A percentile compares a stretch with the other conserved stretches of the same genome.
phyloP scores from a whole-genome alignment of 768 basidiomycete genomes.

The Rhodosporidiobolus sp. region DNA sequence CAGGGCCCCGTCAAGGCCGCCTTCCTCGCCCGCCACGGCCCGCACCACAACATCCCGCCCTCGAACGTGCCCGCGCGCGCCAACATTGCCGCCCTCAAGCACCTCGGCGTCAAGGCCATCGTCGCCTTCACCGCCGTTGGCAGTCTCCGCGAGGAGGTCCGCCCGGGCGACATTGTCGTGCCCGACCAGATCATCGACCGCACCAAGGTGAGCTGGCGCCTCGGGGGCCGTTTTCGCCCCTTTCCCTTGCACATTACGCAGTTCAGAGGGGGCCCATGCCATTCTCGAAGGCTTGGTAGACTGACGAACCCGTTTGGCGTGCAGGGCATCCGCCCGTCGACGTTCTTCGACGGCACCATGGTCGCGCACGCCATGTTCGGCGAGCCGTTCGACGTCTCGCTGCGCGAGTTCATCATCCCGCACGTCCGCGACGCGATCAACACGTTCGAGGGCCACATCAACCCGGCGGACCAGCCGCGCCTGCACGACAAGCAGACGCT shows the following conservation, averaged over 20 bases:
- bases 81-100: conserved; percentile 93
- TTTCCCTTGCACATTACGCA: not conserved
- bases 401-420: conserved; percentile 65
- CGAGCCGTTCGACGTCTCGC: conserved; percentile 54
- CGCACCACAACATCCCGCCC: conserved; percentile 72
- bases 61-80: conserved; percentile 78
- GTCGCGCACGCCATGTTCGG: conserved; percentile 94
- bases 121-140: conserved; percentile 95
- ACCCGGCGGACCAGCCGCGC: conserved; percentile 37
- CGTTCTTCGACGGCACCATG: conserved; percentile 73
- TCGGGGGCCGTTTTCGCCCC: not conserved
- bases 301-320: not conserved
- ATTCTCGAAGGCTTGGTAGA: too few species aligned
- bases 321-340: conserved; percentile 71
- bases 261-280: too few species aligned
- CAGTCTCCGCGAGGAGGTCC: conserved; percentile 86
- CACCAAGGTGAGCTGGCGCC: conserved; percentile 60
- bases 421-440: conserved; percentile 64
- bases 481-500: conserved; percentile 79
- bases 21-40: conserved; percentile 87
- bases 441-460: conserved; percentile 53
- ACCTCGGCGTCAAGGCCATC: conserved; percentile 80
- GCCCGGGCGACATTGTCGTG: conserved; percentile 81
- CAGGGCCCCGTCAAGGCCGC: conserved; percentile 59
- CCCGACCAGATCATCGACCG: conserved; percentile 93